Evolutionary conservation across 768 basidiomycete species (phyloP).

Genomic region (Boletus barrowsii): DNA sequence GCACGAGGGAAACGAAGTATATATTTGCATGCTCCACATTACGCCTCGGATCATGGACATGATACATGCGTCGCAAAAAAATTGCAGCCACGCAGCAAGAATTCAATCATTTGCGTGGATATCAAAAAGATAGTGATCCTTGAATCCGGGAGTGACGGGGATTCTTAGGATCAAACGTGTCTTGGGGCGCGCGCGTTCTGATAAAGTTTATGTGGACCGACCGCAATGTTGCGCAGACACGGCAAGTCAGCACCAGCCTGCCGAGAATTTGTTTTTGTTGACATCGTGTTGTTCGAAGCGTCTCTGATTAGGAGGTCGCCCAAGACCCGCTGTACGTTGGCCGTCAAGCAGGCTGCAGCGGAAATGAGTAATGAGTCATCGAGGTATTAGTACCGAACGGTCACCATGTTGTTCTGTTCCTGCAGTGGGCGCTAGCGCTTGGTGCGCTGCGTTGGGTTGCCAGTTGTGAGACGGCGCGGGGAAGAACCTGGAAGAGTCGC

Average conservation of each 20-base stretch:
- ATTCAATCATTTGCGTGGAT: conserved; percentile 1
- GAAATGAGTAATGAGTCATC: conserved; percentile 4
- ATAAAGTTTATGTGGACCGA: background rate
- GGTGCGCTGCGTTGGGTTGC: background rate
- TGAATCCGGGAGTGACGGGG: background rate
- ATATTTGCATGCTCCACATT: background rate
- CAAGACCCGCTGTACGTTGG: background rate
- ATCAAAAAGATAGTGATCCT: background rate
- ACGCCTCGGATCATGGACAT: conserved; percentile 11
- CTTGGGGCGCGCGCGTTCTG: background rate
- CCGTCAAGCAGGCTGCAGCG: background rate
- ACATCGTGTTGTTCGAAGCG: background rate
- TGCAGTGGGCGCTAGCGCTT: background rate
- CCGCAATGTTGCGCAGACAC: background rate
- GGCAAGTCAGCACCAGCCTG: background rate
- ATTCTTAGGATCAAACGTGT: conserved; percentile 18
- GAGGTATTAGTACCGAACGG: background rate
- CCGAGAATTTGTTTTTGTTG: background rate
- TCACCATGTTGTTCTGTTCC: no score
- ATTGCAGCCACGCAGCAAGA: background rate
- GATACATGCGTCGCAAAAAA: conserved; percentile 1
- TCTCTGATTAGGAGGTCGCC: background rate
- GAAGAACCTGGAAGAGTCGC: background rate
- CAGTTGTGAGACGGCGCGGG: background rate
- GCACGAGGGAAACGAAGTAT: background rate